Conservation (phyloP, 345 rosid genomes). For the Cardamine occulta region DNA sequence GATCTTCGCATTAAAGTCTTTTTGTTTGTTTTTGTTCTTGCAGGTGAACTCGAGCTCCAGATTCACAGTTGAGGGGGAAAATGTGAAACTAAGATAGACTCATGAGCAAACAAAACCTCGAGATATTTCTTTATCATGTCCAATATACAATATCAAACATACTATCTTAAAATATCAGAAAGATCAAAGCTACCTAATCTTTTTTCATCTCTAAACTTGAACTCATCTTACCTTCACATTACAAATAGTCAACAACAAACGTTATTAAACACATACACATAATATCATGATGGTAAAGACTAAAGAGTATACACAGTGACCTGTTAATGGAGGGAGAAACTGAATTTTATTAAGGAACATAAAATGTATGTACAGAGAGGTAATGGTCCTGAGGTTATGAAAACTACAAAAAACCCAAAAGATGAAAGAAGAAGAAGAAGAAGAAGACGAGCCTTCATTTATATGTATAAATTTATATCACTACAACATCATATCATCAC, state of each 20-base stretch:
- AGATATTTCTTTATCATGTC: no score
- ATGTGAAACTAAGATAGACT: conserved; percentile 48
- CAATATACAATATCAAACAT: no score
- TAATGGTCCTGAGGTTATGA: conserved; percentile 23
- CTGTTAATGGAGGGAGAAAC: conserved; percentile 13
- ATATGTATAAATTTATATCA: conserved; percentile 31
- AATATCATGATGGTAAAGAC: no score
- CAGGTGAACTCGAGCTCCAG: conserved; percentile 74
- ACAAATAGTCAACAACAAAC: no score
- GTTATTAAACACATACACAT: no score
- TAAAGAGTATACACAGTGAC: not conserved
- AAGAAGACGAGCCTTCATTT: conserved; percentile 30
- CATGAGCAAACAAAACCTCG: no score
- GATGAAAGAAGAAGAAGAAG: conserved; percentile 11
- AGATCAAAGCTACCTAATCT: no score
- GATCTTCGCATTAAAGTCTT: not conserved
- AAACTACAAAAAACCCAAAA: conserved; percentile 20
- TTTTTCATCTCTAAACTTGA: no score
- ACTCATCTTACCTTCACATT: no score
- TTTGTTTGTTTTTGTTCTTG: conserved; percentile 13
- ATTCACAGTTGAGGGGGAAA: conserved; percentile 60
- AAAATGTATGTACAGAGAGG: conserved; percentile 39
- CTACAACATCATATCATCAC: conserved; percentile 36
- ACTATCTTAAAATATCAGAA: no score
- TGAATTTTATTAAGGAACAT: conserved; percentile 33